Evolutionary conservation across 768 basidiomycete genomes (phyloP).

Genomic region (Boletus rex-veris): DNA sequence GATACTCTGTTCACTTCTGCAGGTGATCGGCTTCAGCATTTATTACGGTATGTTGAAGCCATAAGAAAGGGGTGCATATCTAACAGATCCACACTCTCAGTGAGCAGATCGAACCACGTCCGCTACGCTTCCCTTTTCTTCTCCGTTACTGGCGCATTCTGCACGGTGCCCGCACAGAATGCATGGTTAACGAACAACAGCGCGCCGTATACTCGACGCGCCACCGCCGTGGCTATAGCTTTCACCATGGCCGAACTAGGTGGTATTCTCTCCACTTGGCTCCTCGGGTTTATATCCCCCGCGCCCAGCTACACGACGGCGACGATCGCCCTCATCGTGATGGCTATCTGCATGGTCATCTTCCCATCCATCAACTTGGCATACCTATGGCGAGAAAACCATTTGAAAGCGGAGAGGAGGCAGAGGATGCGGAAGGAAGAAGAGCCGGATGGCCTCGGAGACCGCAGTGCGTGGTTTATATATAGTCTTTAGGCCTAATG

Average conservation of each 20-base stretch:
- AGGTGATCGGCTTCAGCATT: slow-evolving; percentile 29
- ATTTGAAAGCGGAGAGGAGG: slow-evolving; percentile 40
- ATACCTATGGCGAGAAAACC: slow-evolving; percentile 45
- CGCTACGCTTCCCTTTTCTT: slow-evolving; percentile 58
- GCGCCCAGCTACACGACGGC: slow-evolving; percentile 50
- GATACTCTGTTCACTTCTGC: slow-evolving; percentile 42
- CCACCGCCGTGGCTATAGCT: slow-evolving; percentile 54
- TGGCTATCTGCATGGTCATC: slow-evolving; percentile 30
- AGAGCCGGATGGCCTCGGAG: slow-evolving; percentile 45
- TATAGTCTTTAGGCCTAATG: slow-evolving; percentile 39
- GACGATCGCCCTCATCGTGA: slow-evolving; percentile 26
- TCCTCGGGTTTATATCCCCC: slow-evolving; percentile 48
- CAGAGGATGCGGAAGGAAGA: slow-evolving; percentile 29
- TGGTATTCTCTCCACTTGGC: slow-evolving; percentile 61
- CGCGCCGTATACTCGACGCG: slow-evolving; percentile 52
- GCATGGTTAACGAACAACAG: slow-evolving; percentile 65
- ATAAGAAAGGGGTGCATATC: neutral
- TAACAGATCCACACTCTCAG: slow-evolving; percentile 1
- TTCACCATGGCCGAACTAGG: slow-evolving; percentile 56
- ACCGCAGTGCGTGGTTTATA: slow-evolving; percentile 54
- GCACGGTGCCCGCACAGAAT: slow-evolving; percentile 47
- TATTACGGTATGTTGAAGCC: neutral
- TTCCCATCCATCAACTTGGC: slow-evolving; percentile 37
- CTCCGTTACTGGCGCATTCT: slow-evolving; percentile 49
- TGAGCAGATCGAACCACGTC: slow-evolving; percentile 33